A percentile compares a stretch with the other conserved stretches of the same genome.
These are phyloP conservation scores for Boletus sp. DNA, from an alignment of 1,284 basidiomycete genomes.

Conservation along the genomic window DNA sequence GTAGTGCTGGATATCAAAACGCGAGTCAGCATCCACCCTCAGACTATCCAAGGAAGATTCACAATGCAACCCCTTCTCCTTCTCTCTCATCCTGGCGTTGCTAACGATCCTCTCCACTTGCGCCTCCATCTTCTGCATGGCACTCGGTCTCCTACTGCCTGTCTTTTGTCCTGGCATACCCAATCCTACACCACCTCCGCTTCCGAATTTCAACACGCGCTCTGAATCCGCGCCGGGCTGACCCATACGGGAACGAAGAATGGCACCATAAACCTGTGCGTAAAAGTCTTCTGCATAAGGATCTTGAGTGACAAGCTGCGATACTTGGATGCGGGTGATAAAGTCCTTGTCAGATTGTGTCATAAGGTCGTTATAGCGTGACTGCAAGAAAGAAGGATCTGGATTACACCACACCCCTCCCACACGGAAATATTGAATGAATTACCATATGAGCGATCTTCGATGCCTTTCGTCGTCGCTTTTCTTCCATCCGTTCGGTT, in stretches of 20 bases:
- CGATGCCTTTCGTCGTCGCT: constrained; percentile 70
- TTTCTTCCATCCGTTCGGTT: constrained; percentile 82
- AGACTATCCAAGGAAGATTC: constrained; percentile 23
- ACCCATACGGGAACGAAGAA: constrained; percentile 74
- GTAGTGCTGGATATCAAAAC: constrained; percentile 46
- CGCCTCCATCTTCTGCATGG: constrained; percentile 95
- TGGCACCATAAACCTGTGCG: constrained; percentile 90
- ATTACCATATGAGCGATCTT: constrained; percentile 84
- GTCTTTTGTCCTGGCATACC: constrained; percentile 50
- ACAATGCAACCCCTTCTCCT: constrained; percentile 74
- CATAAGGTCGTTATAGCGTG: constrained; percentile 97
- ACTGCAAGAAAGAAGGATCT: constrained; percentile 44
- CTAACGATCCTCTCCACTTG: constrained; percentile 97
- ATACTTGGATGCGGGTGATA: constrained; percentile 98
- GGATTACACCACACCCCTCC: background rate
- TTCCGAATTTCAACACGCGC: constrained; percentile 78
- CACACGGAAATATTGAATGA: no score
- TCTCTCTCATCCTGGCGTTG: constrained; percentile 83
- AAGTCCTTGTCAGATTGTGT: constrained; percentile 99
- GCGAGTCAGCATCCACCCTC: constrained; percentile 10
- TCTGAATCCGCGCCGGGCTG: constrained; percentile 55
- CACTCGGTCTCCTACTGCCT: constrained; percentile 76
- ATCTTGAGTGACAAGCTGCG: constrained; percentile 93
- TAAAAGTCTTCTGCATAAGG: constrained; percentile 99
- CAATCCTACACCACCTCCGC: constrained; percentile 78